Base-by-base conservation (phyloP, 495 filamentous ascomycete genomes). In the Lasiosphaeria ovina region DNA sequence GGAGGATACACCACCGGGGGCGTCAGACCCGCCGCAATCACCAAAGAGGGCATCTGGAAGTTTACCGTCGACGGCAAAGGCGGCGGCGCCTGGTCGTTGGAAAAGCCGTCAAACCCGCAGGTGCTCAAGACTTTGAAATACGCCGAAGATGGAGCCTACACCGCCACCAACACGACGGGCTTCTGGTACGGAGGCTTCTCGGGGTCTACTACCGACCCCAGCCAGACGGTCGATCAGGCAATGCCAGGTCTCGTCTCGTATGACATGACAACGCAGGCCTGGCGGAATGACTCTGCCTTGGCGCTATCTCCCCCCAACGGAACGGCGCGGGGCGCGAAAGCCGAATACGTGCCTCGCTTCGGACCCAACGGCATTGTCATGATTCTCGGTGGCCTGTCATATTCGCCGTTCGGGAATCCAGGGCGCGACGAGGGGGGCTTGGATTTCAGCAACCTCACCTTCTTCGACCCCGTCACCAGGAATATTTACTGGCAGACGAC, bases 401-500 rank as follows among this genome's bases (percentile, higher is more conserved):
- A 11, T 4, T 36, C 17, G 14, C 14, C 8, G 31, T 8, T 36
- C 8, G 11, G 17, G 7, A n/a, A 54, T 8, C 3, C 33, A 12
- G 16, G 11, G 12, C 7, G 12, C 12, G 44, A 9, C 8, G 0
- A 1, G 0, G 11, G 5, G 2, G 32, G 7, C 7, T 17, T 11
- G 35, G 51, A 54, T 38, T 54, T 54, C 6, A 17, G 32, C 14
- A 57, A 47, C 16, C 32, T 78, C 14, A 70, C 47, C 6, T 60
- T 79, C n/a, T 67, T 72, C 58, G 76, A 79, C 47, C 74, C 77
- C 14, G 63, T 61, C 11, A 73, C 69, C 3, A 62, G 63, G 40
- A 58, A 72, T 35, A 66, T 62, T 61, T 74, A 76, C 35, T 66
- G 31, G 34, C 76, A 79, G 57, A 34, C 31, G 16, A 67, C 71